A percentile compares a stretch with the other conserved stretches of the same genome.
These are phyloP conservation scores for Eucalyptus paniculata DNA, from an alignment of 345 rosid genomes.

Conservation along the genomic window DNA sequence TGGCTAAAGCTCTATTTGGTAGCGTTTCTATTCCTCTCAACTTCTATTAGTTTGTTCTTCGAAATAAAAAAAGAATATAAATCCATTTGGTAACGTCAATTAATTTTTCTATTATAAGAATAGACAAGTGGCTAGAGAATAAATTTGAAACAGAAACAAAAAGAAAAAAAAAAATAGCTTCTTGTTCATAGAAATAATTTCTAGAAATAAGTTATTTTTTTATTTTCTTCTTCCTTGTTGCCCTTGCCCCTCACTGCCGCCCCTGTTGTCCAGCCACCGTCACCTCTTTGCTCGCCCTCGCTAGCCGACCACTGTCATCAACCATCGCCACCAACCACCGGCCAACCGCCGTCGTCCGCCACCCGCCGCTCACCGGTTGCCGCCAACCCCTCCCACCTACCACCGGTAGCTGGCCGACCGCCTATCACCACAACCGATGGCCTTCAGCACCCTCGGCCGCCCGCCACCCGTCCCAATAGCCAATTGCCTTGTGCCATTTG, in stretches of 20 bases:
- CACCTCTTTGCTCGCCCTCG: fast-evolving
- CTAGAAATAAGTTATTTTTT: no score
- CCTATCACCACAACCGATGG: fast-evolving
- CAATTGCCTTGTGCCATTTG: fast-evolving
- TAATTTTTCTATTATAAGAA: fast-evolving
- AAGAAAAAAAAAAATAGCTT: no score
- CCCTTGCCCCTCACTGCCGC: fast-evolving
- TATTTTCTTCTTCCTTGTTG: no score
- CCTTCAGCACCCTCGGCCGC: fast-evolving
- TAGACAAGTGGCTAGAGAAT: fast-evolving
- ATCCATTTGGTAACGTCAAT: fast-evolving
- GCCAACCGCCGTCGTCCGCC: fast-evolving
- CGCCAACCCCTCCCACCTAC: fast-evolving
- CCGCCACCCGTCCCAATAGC: fast-evolving
- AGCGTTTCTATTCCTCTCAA: fast-evolving
- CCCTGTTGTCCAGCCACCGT: fast-evolving
- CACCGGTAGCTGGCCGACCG: fast-evolving
- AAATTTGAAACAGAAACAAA: fast-evolving
- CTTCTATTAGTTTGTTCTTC: fast-evolving
- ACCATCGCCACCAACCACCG: fast-evolving
- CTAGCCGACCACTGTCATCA: fast-evolving
- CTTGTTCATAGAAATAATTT: fast-evolving
- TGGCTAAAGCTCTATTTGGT: fast-evolving
- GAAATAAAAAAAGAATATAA: fast-evolving
- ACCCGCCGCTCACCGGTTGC: fast-evolving